These are phyloP conservation scores for Sclerotinia minor DNA, from an alignment of 2,329 filamentous ascomycete genomes.

Conservation along the genomic window DNA sequence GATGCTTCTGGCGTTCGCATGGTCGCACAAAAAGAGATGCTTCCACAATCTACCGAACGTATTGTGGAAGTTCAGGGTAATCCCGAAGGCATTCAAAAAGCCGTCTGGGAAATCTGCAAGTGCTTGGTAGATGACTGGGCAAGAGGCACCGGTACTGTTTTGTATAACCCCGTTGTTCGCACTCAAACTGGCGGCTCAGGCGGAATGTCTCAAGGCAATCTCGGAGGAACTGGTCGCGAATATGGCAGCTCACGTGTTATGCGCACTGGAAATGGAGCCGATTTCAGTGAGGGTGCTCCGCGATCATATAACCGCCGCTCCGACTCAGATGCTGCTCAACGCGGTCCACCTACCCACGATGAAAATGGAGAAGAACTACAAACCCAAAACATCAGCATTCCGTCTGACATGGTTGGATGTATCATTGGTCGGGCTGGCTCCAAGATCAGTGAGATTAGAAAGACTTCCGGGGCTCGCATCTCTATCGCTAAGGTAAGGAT, in stretches of 20 bases:
- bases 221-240: conserved; percentile 50
- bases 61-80: conserved; percentile 96
- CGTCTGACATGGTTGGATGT: conserved; percentile 98
- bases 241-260: conserved; percentile 70
- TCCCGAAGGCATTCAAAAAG: conserved; percentile 91
- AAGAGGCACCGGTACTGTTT: conserved; percentile 91
- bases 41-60: conserved; percentile 96
- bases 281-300: conserved; percentile 83
- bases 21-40: conserved; percentile 99
- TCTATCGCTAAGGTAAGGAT: conserved; percentile 77
- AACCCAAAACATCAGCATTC: conserved; percentile 99
- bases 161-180: conserved; percentile 95
- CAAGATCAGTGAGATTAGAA: conserved; percentile 99
- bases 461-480: conserved; percentile 93
- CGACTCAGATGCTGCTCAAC: conserved; percentile 75
- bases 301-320: conserved; percentile 76
- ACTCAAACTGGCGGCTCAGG: conserved; percentile 62
- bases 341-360: conserved; percentile 83
- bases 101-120: conserved; percentile 98
- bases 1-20: conserved; percentile 95
- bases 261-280: conserved; percentile 95
- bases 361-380: conserved; percentile 98
- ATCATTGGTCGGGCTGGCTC: conserved; percentile 93
- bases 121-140: conserved; percentile 98
- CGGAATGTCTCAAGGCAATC: conserved; percentile 49